Base-by-base conservation (phyloP, 192 early-diverging fungal genomes). In the Rhizoclosmatium globosum region DNA sequence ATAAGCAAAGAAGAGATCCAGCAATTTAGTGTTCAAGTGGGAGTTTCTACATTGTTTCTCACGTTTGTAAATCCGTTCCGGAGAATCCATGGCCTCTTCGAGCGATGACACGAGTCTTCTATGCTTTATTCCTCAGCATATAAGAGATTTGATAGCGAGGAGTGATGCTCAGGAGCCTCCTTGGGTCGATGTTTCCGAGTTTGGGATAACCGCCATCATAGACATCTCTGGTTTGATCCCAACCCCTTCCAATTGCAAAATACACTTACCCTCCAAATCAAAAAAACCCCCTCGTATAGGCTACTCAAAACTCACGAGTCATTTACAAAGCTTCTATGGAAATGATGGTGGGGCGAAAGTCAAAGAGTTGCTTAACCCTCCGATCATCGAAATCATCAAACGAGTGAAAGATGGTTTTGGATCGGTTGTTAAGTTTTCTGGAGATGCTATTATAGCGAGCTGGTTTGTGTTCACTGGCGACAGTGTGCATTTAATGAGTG, bases 341-440 rank as follows among this genome's bases (percentile, higher is more conserved):
- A 67, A 76, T 45, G 74, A 76, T 46, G 74, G 74, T 38, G 61
- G 74, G 7, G 79, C 71, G 4, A 74, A 74, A 74, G 48, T 80
- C 13, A 64, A 69, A 23, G 79, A 80, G 66, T 31, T 80, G 11
- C 66, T 80, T n/a, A 80, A 80, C 45, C 79, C 79, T 1, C 79
- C 79, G 11, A 74, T 80, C 42, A 74, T 67, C 13, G 41, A 47
- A 42, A 80, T 80, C 71, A 80, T 80, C 42, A 66, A 67, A 11
- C 47, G 61, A 7, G 72, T 80, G 3, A 39, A 75, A 53, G n/a
- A 66, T 17, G 38, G 46, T 7, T 43, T 46, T 19, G 79, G 79
- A 53, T 80, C 79, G 2, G 64, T 80, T 43, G 72, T 80, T 39
- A 80, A 80, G 45, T 74, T 80, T 65, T 43, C 79, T 3, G 79